Evolutionary conservation across 306 rosid species (phyloP), one percentile per base, ranked within the genome.

Genomic region (Adenanthera pavonina): DNA sequence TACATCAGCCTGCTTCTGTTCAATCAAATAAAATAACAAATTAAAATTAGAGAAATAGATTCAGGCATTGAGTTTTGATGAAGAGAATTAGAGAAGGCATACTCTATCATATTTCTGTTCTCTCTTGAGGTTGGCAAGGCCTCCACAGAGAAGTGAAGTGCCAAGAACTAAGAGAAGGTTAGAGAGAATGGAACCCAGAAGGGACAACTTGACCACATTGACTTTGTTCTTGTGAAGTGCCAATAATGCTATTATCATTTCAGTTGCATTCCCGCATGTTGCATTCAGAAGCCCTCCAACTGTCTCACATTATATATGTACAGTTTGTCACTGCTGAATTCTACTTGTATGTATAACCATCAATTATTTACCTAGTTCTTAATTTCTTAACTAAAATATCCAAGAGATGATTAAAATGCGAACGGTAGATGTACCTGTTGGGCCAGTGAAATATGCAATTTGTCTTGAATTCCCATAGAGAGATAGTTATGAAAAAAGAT

Each of bases 281-380:
- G 99, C 99, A 87, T 95, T 95, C 34, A 95, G 82, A 80, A 95
- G 98, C 38, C 99, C 99, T 74, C 99, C 99, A 72, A 93, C 99
- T 95, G 84, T 41, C 38, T 13, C 69, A 35, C 69, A 14, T 13
- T 15, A 15, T 25, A 25, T 46, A 46, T 9, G 13, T 46, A 3
- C 3, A 46, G 13, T 11, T 46, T 2, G 10, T 46, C 19, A 13
- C 1, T 41, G 46, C 6, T 41, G 46, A 2, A 9, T 7, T 57
- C 64, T 20, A 57, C 9, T 10, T 57, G 13, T 7, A 57, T 8
- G 19, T n/a, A 2, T 20, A 57, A 8, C 9, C 33, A 57, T 57
- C 14, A 19, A 20, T 57, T 8, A 2, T 57, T 57, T 8, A 19
- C 33, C 34, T 7, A 41, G 46, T 41, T 41, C 30, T 15, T 3